These are phyloP conservation scores for Chiua virens DNA, from an alignment of 768 basidiomycete genomes.

Conservation along the genomic window DNA sequence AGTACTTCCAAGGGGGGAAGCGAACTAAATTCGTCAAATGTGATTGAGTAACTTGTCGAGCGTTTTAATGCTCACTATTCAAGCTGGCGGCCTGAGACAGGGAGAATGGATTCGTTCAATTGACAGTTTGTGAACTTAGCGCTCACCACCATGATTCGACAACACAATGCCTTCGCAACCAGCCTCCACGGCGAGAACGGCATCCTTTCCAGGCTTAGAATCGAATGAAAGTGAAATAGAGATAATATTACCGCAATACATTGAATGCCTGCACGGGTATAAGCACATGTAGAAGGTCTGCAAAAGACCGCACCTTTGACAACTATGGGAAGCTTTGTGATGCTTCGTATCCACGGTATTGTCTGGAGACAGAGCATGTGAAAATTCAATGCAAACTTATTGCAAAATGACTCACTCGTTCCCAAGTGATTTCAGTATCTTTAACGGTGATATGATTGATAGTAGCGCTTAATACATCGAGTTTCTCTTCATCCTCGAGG, in stretches of 20 bases:
- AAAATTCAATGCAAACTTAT: background rate
- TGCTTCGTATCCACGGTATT: constrained; percentile 72
- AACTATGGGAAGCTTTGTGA: constrained; percentile 70
- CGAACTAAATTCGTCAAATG: constrained; percentile 44
- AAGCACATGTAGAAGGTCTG: background rate
- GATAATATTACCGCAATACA: constrained; percentile 54
- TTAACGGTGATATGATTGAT: constrained; percentile 64
- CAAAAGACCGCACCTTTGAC: constrained; percentile 57
- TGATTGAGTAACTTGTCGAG: background rate
- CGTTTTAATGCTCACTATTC: constrained; percentile 57
- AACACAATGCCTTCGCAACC: constrained; percentile 88
- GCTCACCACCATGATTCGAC: constrained; percentile 85
- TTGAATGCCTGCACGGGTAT: constrained; percentile 54
- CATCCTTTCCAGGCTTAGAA: constrained; percentile 56
- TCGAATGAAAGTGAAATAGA: background rate
- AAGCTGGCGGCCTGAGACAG: constrained; percentile 60
- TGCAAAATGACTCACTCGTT: constrained; percentile 43
- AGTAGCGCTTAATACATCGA: constrained; percentile 58
- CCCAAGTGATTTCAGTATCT: constrained; percentile 78
- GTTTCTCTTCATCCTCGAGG: constrained; percentile 33
- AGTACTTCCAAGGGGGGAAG: constrained; percentile 79
- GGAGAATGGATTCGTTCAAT: background rate
- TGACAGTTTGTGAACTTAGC: background rate
- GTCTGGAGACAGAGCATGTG: constrained; percentile 42
- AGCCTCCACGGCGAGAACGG: constrained; percentile 76